Evolutionary conservation across 83 land plant genomes (phyloP).

Genomic region (Isoetes engelmannii): DNA sequence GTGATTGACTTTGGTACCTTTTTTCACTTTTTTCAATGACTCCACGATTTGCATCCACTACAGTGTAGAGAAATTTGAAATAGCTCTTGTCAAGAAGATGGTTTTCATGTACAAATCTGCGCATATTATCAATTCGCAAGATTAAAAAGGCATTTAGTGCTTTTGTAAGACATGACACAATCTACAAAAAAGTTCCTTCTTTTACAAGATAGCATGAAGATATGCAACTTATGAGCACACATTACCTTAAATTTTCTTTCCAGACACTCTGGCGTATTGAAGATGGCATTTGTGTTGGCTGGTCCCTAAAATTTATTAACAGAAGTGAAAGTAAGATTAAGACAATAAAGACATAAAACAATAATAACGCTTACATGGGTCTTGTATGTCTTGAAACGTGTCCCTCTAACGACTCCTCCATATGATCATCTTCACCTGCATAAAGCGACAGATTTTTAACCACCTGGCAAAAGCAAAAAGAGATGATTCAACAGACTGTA

Average conservation of each 20-base stretch:
- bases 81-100: constrained; percentile 34
- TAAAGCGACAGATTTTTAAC: no score
- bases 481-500: no score
- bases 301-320: not conserved
- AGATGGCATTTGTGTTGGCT: constrained; percentile 25
- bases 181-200: no score
- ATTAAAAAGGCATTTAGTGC: not conserved
- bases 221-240: no score
- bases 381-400: no score
- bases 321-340: no score
- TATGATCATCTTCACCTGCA: constrained; percentile 25
- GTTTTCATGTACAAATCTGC: constrained; percentile 35
- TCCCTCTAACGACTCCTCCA: constrained; percentile 21
- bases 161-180: no score
- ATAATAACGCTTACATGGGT: no score
- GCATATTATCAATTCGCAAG: not conserved
- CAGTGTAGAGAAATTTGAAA: constrained; percentile 22
- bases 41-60: constrained; percentile 22
- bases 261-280: constrained; percentile 33
- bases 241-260: constrained; percentile 34
- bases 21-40: not conserved
- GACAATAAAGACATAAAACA: no score
- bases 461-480: no score
- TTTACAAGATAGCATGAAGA: no score
- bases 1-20: no score